A percentile compares a stretch with the other conserved stretches of the same genome.
Conservation (phyloP, 1,139 yeast species). For the Geotrichum australiense region DNA sequence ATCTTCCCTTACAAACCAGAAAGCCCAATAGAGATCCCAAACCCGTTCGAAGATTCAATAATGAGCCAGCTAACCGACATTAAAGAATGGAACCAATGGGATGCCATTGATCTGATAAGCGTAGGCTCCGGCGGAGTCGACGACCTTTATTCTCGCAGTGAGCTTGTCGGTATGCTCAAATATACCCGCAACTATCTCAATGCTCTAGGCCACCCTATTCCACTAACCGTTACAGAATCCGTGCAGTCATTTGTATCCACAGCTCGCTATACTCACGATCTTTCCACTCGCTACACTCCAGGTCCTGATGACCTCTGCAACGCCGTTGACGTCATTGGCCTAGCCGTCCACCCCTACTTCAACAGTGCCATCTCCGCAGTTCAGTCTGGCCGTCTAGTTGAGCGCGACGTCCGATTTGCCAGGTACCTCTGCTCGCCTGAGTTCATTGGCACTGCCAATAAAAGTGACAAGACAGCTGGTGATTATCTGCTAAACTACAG, state of each 20-base stretch:
- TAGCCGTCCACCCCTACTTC: slow-evolving; percentile 28
- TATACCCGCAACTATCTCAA: slow-evolving; percentile 20
- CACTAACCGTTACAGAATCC: slow-evolving; percentile 27
- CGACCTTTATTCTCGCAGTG: slow-evolving; percentile 23
- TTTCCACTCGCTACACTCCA: not conserved
- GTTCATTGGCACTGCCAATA: slow-evolving; percentile 20
- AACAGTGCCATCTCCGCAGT: slow-evolving; percentile 23
- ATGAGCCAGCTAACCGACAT: slow-evolving; percentile 24
- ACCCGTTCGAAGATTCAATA: slow-evolving; percentile 17
- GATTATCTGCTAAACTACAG: not conserved
- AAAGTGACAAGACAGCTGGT: not conserved
- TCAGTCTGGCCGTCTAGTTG: slow-evolving; percentile 23
- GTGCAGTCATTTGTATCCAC: slow-evolving; percentile 28
- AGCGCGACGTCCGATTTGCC: slow-evolving; percentile 28
- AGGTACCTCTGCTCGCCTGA: slow-evolving; percentile 28
- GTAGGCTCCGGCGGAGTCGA: slow-evolving; percentile 29
- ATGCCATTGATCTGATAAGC: slow-evolving; percentile 24
- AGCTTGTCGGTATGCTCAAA: slow-evolving; percentile 26
- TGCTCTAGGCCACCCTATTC: slow-evolving; percentile 5
- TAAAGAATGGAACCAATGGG: slow-evolving; percentile 23
- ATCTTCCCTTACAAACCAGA: slow-evolving; percentile 24
- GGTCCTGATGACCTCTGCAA: slow-evolving; percentile 25
- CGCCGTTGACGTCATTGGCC: slow-evolving; percentile 28
- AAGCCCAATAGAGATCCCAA: slow-evolving; percentile 5
- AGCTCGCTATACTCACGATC: slow-evolving; percentile 21